A percentile compares a stretch with the other conserved stretches of the same genome.
Evolutionary conservation across 2,329 filamentous ascomycete species (phyloP).

Genomic region (Exophiala aquamarina): DNA sequence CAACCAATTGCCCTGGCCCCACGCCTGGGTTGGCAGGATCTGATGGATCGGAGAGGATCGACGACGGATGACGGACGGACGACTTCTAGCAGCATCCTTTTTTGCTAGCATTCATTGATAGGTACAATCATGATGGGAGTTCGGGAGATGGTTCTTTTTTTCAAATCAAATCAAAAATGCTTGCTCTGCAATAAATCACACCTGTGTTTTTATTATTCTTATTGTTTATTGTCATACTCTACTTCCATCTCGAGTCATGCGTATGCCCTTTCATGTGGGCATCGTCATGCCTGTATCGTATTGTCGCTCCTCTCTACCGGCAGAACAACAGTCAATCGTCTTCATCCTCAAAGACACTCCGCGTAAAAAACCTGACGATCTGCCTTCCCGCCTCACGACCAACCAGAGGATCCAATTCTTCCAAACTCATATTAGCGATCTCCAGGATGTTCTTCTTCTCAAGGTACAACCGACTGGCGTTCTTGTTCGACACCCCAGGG

Average conservation of each 20-base stretch:
- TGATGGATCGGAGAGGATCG: no score
- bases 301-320: not conserved
- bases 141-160: not conserved
- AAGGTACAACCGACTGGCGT: constrained; percentile 69
- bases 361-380: constrained; percentile 79
- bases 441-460: constrained; percentile 75
- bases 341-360: constrained; percentile 54
- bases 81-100: no score
- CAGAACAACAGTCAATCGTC: not conserved
- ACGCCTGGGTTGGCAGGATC: no score
- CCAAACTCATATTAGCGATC: constrained; percentile 79
- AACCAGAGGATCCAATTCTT: constrained; percentile 70
- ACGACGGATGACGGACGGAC: no score
- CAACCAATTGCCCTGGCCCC: not conserved
- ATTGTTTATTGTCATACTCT: no score
- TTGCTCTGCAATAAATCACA: not conserved
- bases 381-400: constrained; percentile 74
- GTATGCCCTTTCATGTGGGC: no score
- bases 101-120: no score
- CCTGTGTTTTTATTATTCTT: no score
- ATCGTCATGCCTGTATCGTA: no score
- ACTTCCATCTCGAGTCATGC: no score
- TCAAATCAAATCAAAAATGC: not conserved
- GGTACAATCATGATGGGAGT: constrained; percentile 16
- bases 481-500: constrained; percentile 80